phyloP scores from a whole-genome alignment of 192 early-diverging fungal genomes.

The Umbelopsis ramanniana region DNA sequence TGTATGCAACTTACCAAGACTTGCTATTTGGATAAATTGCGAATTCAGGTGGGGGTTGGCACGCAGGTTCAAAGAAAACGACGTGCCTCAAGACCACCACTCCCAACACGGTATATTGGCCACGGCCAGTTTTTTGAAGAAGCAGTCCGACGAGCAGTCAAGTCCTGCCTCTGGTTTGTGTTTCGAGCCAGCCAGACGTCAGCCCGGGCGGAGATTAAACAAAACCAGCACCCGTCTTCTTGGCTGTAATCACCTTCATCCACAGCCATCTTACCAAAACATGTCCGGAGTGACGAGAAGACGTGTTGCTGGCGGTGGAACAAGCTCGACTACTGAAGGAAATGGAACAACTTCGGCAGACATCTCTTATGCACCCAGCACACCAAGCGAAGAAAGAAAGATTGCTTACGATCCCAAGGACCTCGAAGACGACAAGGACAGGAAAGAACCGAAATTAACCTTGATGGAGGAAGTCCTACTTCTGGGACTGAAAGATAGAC shows the following conservation, averaged over 20 bases:
- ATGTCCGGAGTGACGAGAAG: constrained; percentile 23
- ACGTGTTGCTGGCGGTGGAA: constrained; percentile 16
- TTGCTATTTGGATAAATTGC: not conserved
- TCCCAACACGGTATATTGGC: not conserved
- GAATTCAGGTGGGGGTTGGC: not conserved
- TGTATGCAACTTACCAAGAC: not conserved
- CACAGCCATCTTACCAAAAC: constrained; percentile 19
- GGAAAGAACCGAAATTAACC: constrained; percentile 76
- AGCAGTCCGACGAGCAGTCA: constrained; percentile 22
- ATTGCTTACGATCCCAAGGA: constrained; percentile 60
- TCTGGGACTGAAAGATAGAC: constrained; percentile 91
- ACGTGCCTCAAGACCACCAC: not conserved
- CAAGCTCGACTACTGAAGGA: not conserved
- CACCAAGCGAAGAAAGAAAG: constrained; percentile 37
- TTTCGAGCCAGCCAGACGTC: constrained; percentile 14
- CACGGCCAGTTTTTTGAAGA: constrained; percentile 1
- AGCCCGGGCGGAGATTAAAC: constrained; percentile 15
- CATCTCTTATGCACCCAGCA: not conserved
- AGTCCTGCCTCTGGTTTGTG: not conserved
- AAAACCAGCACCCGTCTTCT: not conserved
- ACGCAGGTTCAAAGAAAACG: not conserved
- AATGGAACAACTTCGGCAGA: constrained; percentile 13
- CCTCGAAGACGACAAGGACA: constrained; percentile 57
- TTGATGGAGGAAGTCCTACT: constrained; percentile 95
- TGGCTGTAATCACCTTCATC: constrained; percentile 13